Conservation (phyloP, 352 stramenopile species). For the Phytopythium litorale region DNA sequence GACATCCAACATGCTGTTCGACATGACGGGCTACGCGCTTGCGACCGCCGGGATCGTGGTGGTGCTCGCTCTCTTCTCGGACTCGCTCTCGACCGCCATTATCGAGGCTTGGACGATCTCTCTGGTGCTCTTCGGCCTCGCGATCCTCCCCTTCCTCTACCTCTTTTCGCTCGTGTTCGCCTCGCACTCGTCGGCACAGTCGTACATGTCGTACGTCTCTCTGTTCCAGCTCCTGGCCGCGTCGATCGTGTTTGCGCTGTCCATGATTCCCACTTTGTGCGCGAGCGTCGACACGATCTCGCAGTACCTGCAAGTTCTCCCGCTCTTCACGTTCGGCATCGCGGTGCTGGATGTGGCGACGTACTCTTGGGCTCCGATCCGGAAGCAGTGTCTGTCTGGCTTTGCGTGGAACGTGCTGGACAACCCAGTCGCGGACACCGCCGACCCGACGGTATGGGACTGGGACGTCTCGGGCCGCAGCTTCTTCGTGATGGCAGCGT, state of each 20-base stretch:
- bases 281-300: constrained; percentile 31
- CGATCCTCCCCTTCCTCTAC: constrained; percentile 68
- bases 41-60: constrained; percentile 26
- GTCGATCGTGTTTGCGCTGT: constrained; percentile 41
- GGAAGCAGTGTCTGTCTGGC: constrained; percentile 38
- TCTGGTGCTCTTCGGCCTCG: constrained; percentile 38
- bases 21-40: constrained; percentile 44
- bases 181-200: constrained; percentile 77
- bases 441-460: constrained; percentile 30
- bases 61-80: constrained; percentile 32
- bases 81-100: constrained; percentile 27
- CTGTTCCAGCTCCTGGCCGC: constrained; percentile 67
- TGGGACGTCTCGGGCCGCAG: constrained; percentile 47
- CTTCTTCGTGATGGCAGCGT: constrained; percentile 35
- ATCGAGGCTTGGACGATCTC: constrained; percentile 32
- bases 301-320: constrained; percentile 51
- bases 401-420: constrained; percentile 6
- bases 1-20: constrained; percentile 63
- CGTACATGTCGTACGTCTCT: constrained; percentile 67
- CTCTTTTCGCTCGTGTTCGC: constrained; percentile 57
- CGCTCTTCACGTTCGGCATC: constrained; percentile 55
- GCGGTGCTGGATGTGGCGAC: constrained; percentile 50
- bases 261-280: constrained; percentile 49
- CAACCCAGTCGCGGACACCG: constrained; percentile 20
- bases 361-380: constrained; percentile 34